A percentile compares a stretch with the other conserved stretches of the same genome.
Conservation (phyloP, 768 basidiomycete species). For the Boletus huronensis region DNA sequence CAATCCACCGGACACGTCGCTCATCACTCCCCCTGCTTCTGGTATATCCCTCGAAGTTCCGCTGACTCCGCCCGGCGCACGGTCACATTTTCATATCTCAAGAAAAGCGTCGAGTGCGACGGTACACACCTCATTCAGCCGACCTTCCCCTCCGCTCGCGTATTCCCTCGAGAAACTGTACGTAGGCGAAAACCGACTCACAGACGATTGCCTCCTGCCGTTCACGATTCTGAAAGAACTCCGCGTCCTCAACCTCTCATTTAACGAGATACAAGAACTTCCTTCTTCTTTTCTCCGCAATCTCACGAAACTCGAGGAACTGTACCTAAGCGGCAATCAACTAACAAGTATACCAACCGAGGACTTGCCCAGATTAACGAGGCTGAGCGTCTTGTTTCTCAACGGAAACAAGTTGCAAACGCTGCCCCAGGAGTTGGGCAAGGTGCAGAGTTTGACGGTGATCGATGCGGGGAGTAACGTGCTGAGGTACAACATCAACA, state of each 20-base stretch:
- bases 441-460: constrained; percentile 70
- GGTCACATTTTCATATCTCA: constrained; percentile 22
- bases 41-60: constrained; percentile 24
- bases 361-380: constrained; percentile 69
- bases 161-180: constrained; percentile 74
- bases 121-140: constrained; percentile 28
- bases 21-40: constrained; percentile 25
- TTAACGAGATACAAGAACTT: constrained; percentile 91
- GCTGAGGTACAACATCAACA: constrained; percentile 95
- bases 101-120: constrained; percentile 35
- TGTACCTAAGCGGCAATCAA: constrained; percentile 96
- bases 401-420: constrained; percentile 95
- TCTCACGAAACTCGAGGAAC: constrained; percentile 68
- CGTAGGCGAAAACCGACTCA: constrained; percentile 85
- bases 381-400: constrained; percentile 73
- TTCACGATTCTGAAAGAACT: constrained; percentile 76
- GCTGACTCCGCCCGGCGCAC: constrained; percentile 5
- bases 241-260: constrained; percentile 83
- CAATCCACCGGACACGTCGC: constrained; percentile 47
- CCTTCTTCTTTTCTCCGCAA: constrained; percentile 74
- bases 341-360: constrained; percentile 87
- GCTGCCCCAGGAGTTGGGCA: constrained; percentile 84
- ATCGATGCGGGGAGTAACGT: constrained; percentile 93
- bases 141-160: constrained; percentile 55
- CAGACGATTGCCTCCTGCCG: constrained; percentile 72